phyloP scores from a whole-genome alignment of 306 rosid species.

The Cucumis sativus region Cucumber_9930_V3 NC_026659.2:26547501-26548000 shows the following conservation, averaged over 20 bases:
- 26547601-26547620: background rate
- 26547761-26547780: background rate
- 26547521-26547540: background rate
- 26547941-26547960: background rate
- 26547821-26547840: background rate
- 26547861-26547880: background rate
- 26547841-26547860: background rate
- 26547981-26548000: background rate
- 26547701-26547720: background rate
- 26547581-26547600: background rate
- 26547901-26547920: background rate
- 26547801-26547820: background rate
- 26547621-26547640: background rate
- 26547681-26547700: background rate
- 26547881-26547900: background rate
- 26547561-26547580: background rate
- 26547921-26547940: background rate
- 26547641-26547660: background rate
- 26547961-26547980: background rate
- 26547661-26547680: background rate
- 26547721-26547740: background rate
- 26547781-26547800: background rate
- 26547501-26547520: background rate
- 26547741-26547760: background rate
- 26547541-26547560: background rate